Evolutionary conservation across 345 rosid species (phyloP), one percentile per base, ranked within the genome.

Genomic region (Erodium maritimum): DNA sequence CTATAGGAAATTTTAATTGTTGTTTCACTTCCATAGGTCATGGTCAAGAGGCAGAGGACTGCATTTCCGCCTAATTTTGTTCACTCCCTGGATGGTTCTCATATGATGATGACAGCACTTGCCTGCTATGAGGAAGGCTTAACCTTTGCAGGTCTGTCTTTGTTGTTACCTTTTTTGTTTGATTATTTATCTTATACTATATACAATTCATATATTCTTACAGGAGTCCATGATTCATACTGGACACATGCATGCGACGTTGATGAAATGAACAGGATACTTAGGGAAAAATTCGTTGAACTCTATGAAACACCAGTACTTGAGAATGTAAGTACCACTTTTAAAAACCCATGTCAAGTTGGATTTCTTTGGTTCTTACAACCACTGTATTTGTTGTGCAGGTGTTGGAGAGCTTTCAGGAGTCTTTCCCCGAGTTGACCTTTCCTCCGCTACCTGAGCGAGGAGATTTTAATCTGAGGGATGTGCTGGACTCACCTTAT

Each of bases 181-280:
- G 60, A n/a, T n/a, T 58, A 11, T 4, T 53, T 29, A 29, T 29
- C 9, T 6, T 29, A 11, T 29, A 4, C 9, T 29, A 29, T 29
- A 11, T 29, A 29, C 9, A 29, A 29, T 11, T 29, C 8, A 11
- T 11, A 19, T 61, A 34, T 71, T 76, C 61, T 42, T 64, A 62
- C 86, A 89, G 97, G 99, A 65, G 99, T 94, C 64, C 99, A 94
- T 61, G 99, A 94, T 81, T 94, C 99, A 17, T 94, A 80, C 57
- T 94, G 99, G 99, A 94, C 97, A 0, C 99, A 94, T 76, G 99
- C 97, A n/a, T 80, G 97, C 68, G 88, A 94, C 53, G 97, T 90
- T 69, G 96, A 94, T 69, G 70, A 62, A 74, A 63, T 94, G 82
- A 94, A 87, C 79, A 72, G 25, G 69, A 87, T 87, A 76, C 73